Percentiles rank a stretch among this genome's conserved stretches.
These are phyloP conservation scores for Fusarium phyllophilum DNA, from an alignment of 2,329 filamentous ascomycete genomes.

Conservation along the genomic window DNA sequence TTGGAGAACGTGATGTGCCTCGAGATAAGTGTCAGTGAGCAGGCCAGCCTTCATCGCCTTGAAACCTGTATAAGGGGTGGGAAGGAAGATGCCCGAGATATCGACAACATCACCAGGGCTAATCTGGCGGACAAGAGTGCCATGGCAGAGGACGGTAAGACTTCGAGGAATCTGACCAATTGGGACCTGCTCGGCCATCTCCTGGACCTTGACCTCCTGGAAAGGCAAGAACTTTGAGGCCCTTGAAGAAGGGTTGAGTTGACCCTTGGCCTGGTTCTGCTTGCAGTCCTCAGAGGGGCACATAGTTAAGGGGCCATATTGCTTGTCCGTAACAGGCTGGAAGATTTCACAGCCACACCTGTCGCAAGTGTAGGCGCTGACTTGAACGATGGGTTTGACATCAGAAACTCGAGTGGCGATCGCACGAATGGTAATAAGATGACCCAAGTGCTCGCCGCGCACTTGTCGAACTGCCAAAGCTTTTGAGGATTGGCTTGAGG, in stretches of 20 bases:
- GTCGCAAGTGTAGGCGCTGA: conserved; percentile 98
- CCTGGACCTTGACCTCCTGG: conserved; percentile 98
- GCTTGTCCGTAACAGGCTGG: conserved; percentile 91
- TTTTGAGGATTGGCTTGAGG: conserved; percentile 70
- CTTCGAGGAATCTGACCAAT: conserved; percentile 96
- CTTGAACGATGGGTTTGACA: conserved; percentile 96
- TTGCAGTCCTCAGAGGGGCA: conserved; percentile 93
- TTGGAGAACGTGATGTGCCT: conserved; percentile 91
- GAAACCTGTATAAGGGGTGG: conserved; percentile 98
- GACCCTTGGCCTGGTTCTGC: conserved; percentile 89
- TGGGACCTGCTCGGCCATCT: conserved; percentile 98
- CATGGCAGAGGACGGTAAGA: conserved; percentile 89
- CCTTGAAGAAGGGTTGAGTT: conserved; percentile 92
- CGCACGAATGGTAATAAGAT: conserved; percentile 91
- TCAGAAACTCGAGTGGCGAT: conserved; percentile 97
- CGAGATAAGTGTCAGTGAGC: conserved; percentile 96
- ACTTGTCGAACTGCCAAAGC: conserved; percentile 91
- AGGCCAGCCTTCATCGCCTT: conserved; percentile 95
- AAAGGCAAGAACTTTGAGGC: conserved; percentile 98
- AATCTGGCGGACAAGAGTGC: conserved; percentile 83
- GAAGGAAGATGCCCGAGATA: conserved; percentile 93
- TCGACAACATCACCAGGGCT: conserved; percentile 96
- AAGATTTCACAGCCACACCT: conserved; percentile 97
- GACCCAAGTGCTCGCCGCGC: conserved; percentile 89
- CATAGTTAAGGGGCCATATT: conserved; percentile 85